phyloP scores from a whole-genome alignment of 78 protist genomes.

The Bigelowiella natans region DNA sequence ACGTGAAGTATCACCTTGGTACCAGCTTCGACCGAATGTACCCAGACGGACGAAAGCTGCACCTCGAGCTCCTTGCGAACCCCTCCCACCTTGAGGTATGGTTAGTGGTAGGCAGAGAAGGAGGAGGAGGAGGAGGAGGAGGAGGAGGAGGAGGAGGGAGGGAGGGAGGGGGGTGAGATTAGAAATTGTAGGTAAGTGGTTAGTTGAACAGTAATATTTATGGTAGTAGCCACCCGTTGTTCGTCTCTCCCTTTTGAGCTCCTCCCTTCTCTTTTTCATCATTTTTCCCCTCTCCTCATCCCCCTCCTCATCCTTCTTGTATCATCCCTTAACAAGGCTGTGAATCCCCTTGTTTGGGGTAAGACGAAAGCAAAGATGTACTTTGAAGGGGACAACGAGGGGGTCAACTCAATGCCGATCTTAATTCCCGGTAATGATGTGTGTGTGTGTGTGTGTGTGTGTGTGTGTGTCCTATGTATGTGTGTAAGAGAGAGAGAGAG shows the following conservation, averaged over 20 bases:
- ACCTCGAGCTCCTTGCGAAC: slow-evolving; percentile 78
- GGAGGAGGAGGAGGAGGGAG: too few relatives aligned
- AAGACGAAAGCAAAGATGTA: slow-evolving; percentile 82
- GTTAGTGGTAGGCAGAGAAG: too few relatives aligned
- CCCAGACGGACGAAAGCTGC: slow-evolving; percentile 32
- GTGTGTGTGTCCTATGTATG: background rate
- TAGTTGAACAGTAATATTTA: too few relatives aligned
- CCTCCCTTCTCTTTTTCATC: too few relatives aligned
- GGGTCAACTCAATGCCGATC: background rate
- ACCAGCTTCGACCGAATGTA: slow-evolving; percentile 51
- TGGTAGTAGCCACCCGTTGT: too few relatives aligned
- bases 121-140: too few relatives aligned
- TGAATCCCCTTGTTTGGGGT: slow-evolving; percentile 86
- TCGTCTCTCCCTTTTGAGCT: too few relatives aligned
- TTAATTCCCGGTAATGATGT: background rate
- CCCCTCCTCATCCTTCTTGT: too few relatives aligned
- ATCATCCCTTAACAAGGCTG: too few relatives aligned
- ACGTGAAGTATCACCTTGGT: slow-evolving; percentile 94
- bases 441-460: background rate
- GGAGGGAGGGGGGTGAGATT: too few relatives aligned
- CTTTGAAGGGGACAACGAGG: background rate
- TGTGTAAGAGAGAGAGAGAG: background rate
- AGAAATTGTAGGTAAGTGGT: too few relatives aligned
- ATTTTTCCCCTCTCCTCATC: too few relatives aligned
- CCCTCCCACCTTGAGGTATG: slow-evolving; percentile 90